A percentile compares a stretch with the other conserved stretches of the same genome.
Evolutionary conservation across 2,329 filamentous ascomycete species (phyloP).

Genomic region (Fusarium denticulatum): DNA sequence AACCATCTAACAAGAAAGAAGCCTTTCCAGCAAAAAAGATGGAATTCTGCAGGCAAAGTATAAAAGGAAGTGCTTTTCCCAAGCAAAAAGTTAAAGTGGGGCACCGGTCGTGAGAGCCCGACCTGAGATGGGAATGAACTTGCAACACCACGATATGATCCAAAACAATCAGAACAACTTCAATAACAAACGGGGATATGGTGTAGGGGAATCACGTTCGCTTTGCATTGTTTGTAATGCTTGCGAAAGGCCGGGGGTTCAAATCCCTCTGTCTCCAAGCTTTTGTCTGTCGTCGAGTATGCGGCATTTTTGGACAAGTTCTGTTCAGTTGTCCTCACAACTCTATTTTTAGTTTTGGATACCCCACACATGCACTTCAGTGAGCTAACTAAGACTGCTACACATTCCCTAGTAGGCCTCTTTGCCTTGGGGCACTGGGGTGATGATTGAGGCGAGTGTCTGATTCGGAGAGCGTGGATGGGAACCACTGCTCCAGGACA

Average conservation of each 20-base stretch:
- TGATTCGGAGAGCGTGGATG: neutral
- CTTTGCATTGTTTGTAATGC: conserved; percentile 37
- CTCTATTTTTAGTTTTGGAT: neutral
- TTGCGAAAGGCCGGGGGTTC: conserved; percentile 45
- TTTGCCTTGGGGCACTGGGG: neutral
- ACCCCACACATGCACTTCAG: neutral
- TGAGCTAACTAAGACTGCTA: neutral
- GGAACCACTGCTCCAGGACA: too few species aligned
- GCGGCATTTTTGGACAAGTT: neutral
- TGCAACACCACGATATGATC: accelerated
- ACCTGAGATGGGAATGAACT: neutral
- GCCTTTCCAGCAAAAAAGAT: neutral
- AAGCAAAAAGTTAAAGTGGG: neutral
- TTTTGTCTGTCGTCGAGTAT: neutral
- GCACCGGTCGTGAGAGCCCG: neutral
- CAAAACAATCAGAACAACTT: accelerated
- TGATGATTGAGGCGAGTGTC: neutral
- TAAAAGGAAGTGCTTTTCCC: neutral
- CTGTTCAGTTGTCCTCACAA: neutral
- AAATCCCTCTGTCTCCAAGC: conserved; percentile 45
- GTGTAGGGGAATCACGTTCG: conserved; percentile 45
- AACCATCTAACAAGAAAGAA: too few species aligned
- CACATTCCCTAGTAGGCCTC: too few species aligned
- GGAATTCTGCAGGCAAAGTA: neutral
- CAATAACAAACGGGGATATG: conserved; percentile 34